These are phyloP conservation scores for Mycena latifolia DNA, from an alignment of 768 basidiomycete genomes.

Conservation along the genomic window DNA sequence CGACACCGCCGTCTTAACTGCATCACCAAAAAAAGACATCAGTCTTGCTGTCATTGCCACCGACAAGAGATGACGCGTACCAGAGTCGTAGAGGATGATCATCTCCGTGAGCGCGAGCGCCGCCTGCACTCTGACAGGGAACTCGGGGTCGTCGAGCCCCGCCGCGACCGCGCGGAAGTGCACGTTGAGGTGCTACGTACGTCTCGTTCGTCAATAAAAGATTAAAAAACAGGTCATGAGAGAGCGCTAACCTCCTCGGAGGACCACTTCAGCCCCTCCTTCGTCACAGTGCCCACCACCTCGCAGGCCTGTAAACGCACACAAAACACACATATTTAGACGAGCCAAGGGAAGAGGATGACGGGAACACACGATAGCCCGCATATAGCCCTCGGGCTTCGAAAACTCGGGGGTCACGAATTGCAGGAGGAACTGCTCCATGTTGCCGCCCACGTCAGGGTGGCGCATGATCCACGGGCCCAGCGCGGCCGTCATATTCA, in stretches of 20 bases:
- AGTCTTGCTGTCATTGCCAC: conserved; percentile 20
- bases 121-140: conserved; percentile 89
- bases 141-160: conserved; percentile 81
- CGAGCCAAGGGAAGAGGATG: background rate
- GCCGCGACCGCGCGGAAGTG: conserved; percentile 75
- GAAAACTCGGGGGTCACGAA: conserved; percentile 83
- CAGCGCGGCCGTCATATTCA: conserved; percentile 85
- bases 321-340: background rate
- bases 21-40: conserved; percentile 7
- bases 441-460: conserved; percentile 79
- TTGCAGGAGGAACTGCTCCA: conserved; percentile 83
- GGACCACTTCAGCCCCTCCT: conserved; percentile 76
- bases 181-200: conserved; percentile 65
- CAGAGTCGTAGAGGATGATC: conserved; percentile 71
- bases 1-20: conserved; percentile 77
- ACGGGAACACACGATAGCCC: conserved; percentile 72
- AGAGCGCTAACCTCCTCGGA: conserved; percentile 63
- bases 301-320: conserved; percentile 81
- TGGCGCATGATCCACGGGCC: conserved; percentile 87
- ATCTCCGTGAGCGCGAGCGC: conserved; percentile 85
- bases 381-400: conserved; percentile 76
- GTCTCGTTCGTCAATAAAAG: background rate
- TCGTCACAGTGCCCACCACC: conserved; percentile 80
- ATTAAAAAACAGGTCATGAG: background rate
- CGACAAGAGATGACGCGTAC: conserved; percentile 49